Conservation (phyloP, 495 filamentous ascomycete genomes). For the Poronia punctata region DNA sequence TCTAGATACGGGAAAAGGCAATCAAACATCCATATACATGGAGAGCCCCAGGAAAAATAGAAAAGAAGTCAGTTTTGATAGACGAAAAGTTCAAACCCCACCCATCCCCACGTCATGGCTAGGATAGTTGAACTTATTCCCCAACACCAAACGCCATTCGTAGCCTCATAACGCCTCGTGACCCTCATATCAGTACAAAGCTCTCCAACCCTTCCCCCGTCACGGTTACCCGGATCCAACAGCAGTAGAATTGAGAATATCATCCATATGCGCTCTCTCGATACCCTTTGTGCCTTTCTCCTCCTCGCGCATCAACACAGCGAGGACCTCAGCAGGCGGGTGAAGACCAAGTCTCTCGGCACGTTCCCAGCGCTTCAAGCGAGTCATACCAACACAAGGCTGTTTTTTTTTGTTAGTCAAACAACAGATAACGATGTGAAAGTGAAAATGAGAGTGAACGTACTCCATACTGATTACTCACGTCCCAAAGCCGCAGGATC, state of each 20-base stretch:
- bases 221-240: constrained; percentile 23
- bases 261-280: constrained; percentile 73
- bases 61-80: no score
- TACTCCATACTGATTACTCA: constrained; percentile 84
- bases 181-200: constrained; percentile 10
- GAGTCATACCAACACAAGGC: constrained; percentile 82
- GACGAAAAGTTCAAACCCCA: no score
- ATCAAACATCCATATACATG: no score
- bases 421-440: background rate
- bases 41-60: no score
- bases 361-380: constrained; percentile 80
- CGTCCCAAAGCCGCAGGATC: constrained; percentile 81
- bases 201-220: background rate
- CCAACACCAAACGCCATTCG: constrained; percentile 21
- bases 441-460: constrained; percentile 28
- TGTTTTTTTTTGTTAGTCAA: constrained; percentile 26
- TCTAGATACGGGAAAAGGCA: background rate
- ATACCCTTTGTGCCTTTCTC: constrained; percentile 35
- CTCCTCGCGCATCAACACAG: constrained; percentile 70
- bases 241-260: constrained; percentile 54
- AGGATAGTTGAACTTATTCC: constrained; percentile 10
- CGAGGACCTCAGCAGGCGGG: constrained; percentile 88
- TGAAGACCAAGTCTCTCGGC: constrained; percentile 71
- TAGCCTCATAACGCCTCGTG: background rate
- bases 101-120: background rate